Percentiles rank a stretch among this genome's conserved stretches.
Evolutionary conservation across 108 stramenopile genomes (phyloP).

Genomic region (Nitzschia sp.): DNA sequence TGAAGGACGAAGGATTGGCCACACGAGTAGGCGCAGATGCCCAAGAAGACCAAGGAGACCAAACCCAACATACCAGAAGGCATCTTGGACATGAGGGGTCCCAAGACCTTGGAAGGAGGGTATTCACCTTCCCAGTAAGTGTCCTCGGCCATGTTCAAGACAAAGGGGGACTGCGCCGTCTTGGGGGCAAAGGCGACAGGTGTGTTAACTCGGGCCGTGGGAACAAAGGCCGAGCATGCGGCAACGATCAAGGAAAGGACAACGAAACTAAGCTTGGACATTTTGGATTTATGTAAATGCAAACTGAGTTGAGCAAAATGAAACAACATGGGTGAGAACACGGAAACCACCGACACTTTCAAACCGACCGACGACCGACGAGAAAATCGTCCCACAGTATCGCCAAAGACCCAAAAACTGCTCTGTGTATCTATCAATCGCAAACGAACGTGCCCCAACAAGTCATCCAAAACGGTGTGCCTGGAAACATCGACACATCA

Average conservation of each 20-base stretch:
- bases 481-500: too few relatives aligned
- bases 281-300: constrained; percentile 15
- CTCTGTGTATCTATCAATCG: too few relatives aligned
- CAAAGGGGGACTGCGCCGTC: constrained; percentile 32
- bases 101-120: constrained; percentile 93
- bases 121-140: constrained; percentile 91
- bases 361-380: too few relatives aligned
- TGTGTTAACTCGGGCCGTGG: constrained; percentile 36
- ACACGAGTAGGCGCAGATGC: constrained; percentile 66
- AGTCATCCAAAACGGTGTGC: too few relatives aligned
- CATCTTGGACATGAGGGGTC: constrained; percentile 95
- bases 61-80: constrained; percentile 84
- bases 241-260: constrained; percentile 77
- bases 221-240: constrained; percentile 69
- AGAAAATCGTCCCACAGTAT: too few relatives aligned
- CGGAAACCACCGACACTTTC: too few relatives aligned
- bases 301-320: background rate
- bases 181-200: constrained; percentile 23
- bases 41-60: constrained; percentile 69
- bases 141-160: constrained; percentile 74
- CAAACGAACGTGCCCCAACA: too few relatives aligned
- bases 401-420: too few relatives aligned
- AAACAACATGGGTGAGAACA: too few relatives aligned
- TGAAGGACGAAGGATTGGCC: constrained; percentile 64
- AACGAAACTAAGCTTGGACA: constrained; percentile 67